phyloP scores from a whole-genome alignment of 108 stramenopile species.

The Fistulifera pelliculosa region DNA sequence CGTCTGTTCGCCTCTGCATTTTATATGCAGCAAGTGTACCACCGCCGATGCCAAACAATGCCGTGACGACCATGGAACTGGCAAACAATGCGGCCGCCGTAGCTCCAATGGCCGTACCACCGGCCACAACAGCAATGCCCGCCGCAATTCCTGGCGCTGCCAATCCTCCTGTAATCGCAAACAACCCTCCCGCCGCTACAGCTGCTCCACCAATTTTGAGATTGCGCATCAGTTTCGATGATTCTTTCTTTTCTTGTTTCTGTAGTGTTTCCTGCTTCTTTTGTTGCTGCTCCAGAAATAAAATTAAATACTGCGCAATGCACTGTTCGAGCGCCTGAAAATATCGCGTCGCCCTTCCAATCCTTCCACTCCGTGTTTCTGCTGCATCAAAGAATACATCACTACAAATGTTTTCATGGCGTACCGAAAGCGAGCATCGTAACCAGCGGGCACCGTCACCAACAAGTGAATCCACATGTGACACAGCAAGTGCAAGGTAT shows the following conservation, averaged over 20 bases:
- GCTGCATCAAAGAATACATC: not conserved
- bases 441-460: constrained; percentile 17
- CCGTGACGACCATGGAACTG: constrained; percentile 37
- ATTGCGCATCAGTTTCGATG: constrained; percentile 20
- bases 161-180: constrained; percentile 61
- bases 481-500: too few species aligned
- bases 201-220: constrained; percentile 51
- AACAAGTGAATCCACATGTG: constrained; percentile 3
- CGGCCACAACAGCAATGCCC: constrained; percentile 37
- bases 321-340: constrained; percentile 22
- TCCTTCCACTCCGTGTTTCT: constrained; percentile 4
- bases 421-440: constrained; percentile 12
- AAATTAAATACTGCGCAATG: constrained; percentile 5
- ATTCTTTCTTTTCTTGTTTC: constrained; percentile 4
- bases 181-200: constrained; percentile 45
- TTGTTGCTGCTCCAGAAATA: not conserved
- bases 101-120: constrained; percentile 36
- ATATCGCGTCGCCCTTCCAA: constrained; percentile 6
- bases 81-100: constrained; percentile 33
- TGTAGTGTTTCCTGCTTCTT: constrained; percentile 3
- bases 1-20: constrained; percentile 48
- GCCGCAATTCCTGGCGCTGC: constrained; percentile 66
- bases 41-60: constrained; percentile 55
- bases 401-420: not conserved
- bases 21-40: constrained; percentile 53